Evolutionary conservation across 441 rosid genomes (phyloP).

Genomic region (Biscutella laevigata): DNA sequence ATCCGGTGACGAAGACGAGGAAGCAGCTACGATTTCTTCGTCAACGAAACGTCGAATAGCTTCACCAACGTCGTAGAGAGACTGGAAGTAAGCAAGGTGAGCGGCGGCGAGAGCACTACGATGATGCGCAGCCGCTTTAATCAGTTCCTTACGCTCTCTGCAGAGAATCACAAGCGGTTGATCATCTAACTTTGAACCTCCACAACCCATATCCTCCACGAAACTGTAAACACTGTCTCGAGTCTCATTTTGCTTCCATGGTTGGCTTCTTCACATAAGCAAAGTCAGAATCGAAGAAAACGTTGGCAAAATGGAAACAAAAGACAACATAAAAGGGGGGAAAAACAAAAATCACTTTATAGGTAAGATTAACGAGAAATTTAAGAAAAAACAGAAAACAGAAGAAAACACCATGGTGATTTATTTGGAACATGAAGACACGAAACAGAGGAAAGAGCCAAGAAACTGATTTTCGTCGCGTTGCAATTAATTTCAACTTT

Average conservation of each 20-base stretch:
- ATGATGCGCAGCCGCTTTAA: conserved; percentile 55
- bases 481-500: too few species aligned
- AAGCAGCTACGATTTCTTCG: conserved; percentile 54
- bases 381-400: too few species aligned
- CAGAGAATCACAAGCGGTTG: conserved; percentile 67
- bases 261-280: too few species aligned
- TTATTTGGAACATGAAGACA: too few species aligned
- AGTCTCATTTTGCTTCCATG: conserved; percentile 9
- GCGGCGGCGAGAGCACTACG: conserved; percentile 77
- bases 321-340: too few species aligned
- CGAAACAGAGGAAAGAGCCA: too few species aligned
- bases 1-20: conserved; percentile 23
- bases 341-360: too few species aligned
- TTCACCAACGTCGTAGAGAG: conserved; percentile 63
- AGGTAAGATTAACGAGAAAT: too few species aligned
- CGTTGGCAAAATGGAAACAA: too few species aligned
- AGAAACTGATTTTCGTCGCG: too few species aligned
- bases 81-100: conserved; percentile 59
- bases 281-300: too few species aligned
- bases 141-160: conserved; percentile 53
- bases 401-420: too few species aligned
- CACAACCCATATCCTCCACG: conserved; percentile 58
- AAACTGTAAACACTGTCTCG: conserved; percentile 9
- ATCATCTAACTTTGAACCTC: conserved; percentile 79
- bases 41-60: conserved; percentile 71